Conservation (phyloP, 2,329 filamentous ascomycete genomes). For the Chaetomiaceae sp. region DNA sequence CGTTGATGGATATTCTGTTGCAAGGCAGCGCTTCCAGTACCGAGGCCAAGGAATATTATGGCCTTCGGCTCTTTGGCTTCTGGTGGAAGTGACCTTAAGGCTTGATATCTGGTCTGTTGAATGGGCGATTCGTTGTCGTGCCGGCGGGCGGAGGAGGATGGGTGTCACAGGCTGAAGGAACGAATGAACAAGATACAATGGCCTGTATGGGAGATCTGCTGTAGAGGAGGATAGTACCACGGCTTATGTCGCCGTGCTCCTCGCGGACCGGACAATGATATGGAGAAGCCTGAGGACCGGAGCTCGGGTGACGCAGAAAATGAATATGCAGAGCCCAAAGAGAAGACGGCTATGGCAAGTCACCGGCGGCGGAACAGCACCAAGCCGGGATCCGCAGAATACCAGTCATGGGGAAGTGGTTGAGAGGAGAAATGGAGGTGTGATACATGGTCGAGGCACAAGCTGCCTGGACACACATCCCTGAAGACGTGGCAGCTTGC, state of each 20-base stretch:
- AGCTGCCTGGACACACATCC: no score
- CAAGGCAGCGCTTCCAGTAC: no score
- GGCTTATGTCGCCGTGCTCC: background rate
- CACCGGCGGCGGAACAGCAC: background rate
- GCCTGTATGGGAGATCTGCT: background rate
- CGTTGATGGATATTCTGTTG: background rate
- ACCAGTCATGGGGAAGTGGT: no score
- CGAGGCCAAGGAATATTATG: no score
- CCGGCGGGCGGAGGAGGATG: background rate
- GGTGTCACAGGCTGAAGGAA: background rate
- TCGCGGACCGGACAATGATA: background rate
- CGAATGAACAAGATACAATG: background rate
- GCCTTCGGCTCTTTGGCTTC: no score
- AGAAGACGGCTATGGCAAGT: background rate
- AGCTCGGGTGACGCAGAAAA: background rate
- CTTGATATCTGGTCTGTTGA: background rate
- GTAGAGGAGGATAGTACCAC: background rate
- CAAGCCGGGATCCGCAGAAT: background rate
- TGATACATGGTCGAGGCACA: no score
- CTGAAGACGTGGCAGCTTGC: no score
- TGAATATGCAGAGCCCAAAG: background rate
- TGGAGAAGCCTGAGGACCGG: background rate
- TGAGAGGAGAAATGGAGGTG: no score
- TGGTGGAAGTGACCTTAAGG: background rate
- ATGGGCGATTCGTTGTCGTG: background rate